Conservation (phyloP, 202 grass and related monocot genomes). For the Dendrocalamus latiflorus region DNA sequence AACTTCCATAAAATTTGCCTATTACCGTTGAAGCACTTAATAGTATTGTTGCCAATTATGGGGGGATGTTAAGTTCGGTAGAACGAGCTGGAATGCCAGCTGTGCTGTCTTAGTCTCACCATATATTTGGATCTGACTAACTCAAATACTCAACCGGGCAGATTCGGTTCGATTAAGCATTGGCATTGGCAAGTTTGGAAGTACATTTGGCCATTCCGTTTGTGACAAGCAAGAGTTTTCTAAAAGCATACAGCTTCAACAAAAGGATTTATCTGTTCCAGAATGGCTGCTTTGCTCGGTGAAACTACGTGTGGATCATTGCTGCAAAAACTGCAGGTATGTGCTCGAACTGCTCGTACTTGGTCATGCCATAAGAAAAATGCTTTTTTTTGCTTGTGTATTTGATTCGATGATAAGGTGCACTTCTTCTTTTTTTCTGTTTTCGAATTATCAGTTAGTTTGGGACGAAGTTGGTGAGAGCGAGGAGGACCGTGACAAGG, state of each 20-base stretch:
- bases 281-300: conserved; percentile 21
- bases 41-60: background rate
- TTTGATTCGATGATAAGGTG: background rate
- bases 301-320: conserved; percentile 56
- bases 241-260: background rate
- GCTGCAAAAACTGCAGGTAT: conserved; percentile 61
- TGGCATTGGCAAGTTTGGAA: background rate
- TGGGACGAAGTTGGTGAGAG: conserved; percentile 68
- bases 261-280: background rate
- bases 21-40: background rate
- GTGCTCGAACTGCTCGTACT: background rate
- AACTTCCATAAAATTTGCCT: background rate
- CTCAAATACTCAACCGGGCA: background rate
- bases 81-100: background rate
- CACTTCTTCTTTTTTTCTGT: background rate
- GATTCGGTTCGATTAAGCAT: background rate
- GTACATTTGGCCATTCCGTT: background rate
- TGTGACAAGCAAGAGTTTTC: background rate
- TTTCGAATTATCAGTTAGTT: conserved; percentile 38
- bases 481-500: conserved; percentile 49
- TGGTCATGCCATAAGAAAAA: background rate
- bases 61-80: background rate
- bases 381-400: background rate
- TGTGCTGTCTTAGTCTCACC: background rate
- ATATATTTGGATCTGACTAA: background rate